A percentile compares a stretch with the other conserved stretches of the same genome.
These are phyloP conservation scores for Phytophthora vignae DNA, from an alignment of 352 stramenopile species.

Conservation along the genomic window DNA sequence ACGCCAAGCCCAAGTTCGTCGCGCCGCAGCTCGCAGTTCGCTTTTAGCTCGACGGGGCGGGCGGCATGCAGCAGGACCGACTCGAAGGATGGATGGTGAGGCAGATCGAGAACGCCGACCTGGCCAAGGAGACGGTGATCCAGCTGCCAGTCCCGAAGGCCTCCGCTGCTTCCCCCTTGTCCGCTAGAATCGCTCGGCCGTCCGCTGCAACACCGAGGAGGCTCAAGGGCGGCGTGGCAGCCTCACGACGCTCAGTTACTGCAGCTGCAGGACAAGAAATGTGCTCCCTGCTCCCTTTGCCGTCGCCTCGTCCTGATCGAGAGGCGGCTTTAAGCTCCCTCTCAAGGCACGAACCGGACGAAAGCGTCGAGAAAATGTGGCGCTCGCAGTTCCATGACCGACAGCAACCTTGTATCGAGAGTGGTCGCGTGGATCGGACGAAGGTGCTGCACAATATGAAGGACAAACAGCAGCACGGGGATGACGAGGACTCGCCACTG, in stretches of 20 bases:
- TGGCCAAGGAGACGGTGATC: conserved; percentile 73
- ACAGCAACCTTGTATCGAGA: conserved; percentile 42
- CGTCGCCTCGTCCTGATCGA: conserved; percentile 15
- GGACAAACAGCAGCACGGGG: conserved; percentile 2
- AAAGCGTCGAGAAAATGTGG: conserved; percentile 59
- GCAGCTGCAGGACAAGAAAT: conserved; percentile 28
- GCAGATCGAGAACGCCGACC: conserved; percentile 73
- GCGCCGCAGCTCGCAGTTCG: neutral
- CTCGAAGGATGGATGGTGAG: conserved; percentile 83
- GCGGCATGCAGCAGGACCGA: conserved; percentile 66
- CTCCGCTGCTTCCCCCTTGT: neutral
- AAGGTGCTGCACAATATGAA: conserved; percentile 55
- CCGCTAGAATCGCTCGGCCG: conserved; percentile 1
- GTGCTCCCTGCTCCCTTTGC: conserved; percentile 14
- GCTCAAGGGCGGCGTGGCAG: conserved; percentile 12
- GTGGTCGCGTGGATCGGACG: conserved; percentile 53
- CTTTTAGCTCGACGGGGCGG: conserved; percentile 8
- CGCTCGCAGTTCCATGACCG: conserved; percentile 53
- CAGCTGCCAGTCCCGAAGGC: conserved; percentile 49
- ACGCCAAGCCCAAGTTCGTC: neutral
- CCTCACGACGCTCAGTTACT: conserved; percentile 18
- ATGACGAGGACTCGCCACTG: conserved; percentile 42
- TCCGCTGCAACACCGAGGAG: conserved; percentile 16
- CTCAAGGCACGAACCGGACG: conserved; percentile 21
- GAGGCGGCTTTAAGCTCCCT: conserved; percentile 6